Base-by-base conservation (phyloP, 163 green algal species). In the Volvox carteri region DNA sequence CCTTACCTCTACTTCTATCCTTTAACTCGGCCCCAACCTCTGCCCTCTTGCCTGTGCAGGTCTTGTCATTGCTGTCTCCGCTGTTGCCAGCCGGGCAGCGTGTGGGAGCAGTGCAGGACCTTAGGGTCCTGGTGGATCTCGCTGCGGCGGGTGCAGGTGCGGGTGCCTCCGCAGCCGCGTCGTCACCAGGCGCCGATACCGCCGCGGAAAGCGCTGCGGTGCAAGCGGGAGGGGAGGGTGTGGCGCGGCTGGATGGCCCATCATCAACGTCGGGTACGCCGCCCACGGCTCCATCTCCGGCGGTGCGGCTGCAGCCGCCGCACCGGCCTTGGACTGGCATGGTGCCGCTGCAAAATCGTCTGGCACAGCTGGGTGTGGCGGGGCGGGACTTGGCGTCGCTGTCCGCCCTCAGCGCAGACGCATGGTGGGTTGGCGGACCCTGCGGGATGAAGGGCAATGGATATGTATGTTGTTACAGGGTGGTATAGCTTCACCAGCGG, bases 341-440 rank as follows among this genome's bases (percentile, higher is more conserved):
- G 67, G 83, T 88, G 48, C 48, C 83, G 48, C 83, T 88, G 83
- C 83, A 88, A 67, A 67, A 88, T 48, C 83, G 83, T 21, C 68
- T 88, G 48, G 83, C 83, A 35, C 67, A 88, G 23, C 35, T 88
- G 68, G 83, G 67, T 0, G 83, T 88, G 67, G 67, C 83, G 35
- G 68, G 48, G 11, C 23, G 68, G 0, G 83, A 88, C 67, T 70
- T 88, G 37, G 83, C 83, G 0, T 88, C 83, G 5, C 83, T 88
- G 83, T 67, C 83, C 33, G 48, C 68, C 1, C 68, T 88, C 12
- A 58, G 83, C 35, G 50, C 48, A 0, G 83, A 88, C 16, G 83
- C 83, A 11, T 88, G 83, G 83, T 88, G 67, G 37, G 60, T 33
- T 28, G 5, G 44, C n/a, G n/a, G n/a, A n/a, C n/a, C n/a, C n/a